phyloP scores from a whole-genome alignment of 2,329 filamentous ascomycete genomes.

The Fonsecaea monophora region DNA sequence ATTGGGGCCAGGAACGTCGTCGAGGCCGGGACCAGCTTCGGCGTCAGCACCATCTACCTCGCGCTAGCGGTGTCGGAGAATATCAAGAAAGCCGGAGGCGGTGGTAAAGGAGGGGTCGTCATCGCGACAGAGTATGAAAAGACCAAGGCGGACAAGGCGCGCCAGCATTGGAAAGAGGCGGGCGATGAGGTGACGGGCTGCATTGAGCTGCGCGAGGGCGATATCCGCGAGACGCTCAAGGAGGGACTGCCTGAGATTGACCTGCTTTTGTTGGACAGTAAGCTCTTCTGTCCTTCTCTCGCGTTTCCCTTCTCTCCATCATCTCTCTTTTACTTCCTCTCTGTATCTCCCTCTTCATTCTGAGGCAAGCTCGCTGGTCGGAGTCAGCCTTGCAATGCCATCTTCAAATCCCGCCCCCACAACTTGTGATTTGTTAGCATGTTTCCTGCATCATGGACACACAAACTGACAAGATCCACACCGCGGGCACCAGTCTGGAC shows the following conservation, averaged over 20 bases:
- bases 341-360: too few relatives aligned
- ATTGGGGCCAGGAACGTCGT: constrained; percentile 47
- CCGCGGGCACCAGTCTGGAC: constrained; percentile 47
- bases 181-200: constrained; percentile 43
- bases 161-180: constrained; percentile 46
- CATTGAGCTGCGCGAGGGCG: constrained; percentile 51
- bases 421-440: too few relatives aligned
- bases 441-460: too few relatives aligned
- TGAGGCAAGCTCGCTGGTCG: too few relatives aligned
- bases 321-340: too few relatives aligned
- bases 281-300: neutral
- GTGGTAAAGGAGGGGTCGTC: constrained; percentile 42
- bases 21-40: constrained; percentile 53
- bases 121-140: constrained; percentile 51
- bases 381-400: too few relatives aligned
- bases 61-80: constrained; percentile 46
- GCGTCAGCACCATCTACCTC: constrained; percentile 54
- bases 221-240: constrained; percentile 51
- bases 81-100: constrained; percentile 33
- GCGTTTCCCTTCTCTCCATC: neutral
- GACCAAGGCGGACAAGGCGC: constrained; percentile 45
- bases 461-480: neutral
- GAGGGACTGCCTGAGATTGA: constrained; percentile 44
- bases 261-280: constrained; percentile 46
- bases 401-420: too few relatives aligned